phyloP scores from a whole-genome alignment of 305 asterid species.

The Solanum aculeatissimum region DNA sequence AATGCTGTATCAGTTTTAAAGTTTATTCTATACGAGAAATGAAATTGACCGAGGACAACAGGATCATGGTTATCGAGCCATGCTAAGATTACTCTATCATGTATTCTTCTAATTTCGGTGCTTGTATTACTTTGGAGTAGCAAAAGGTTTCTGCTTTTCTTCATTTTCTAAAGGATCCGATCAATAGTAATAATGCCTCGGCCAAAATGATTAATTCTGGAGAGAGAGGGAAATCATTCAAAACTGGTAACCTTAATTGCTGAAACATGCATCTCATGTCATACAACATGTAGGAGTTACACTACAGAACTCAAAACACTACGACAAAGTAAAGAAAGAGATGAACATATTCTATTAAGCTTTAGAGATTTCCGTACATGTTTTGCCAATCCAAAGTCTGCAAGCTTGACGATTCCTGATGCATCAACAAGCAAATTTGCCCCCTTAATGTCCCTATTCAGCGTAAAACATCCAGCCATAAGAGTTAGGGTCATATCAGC shows the following conservation, averaged over 20 bases:
- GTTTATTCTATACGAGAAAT: neutral
- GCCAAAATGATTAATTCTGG: neutral
- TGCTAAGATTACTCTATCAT: neutral
- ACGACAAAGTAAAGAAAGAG: neutral
- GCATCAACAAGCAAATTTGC: conserved; percentile 85
- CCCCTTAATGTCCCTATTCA: conserved; percentile 81
- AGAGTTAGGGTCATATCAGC: neutral
- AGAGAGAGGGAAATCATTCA: neutral
- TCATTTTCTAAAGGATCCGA: neutral
- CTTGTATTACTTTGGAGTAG: neutral
- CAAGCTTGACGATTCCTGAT: conserved; percentile 74
- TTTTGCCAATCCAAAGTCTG: conserved; percentile 89
- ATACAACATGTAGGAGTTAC: neutral
- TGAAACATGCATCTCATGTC: neutral
- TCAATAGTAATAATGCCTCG: neutral
- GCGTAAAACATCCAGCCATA: neutral
- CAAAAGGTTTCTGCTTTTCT: neutral
- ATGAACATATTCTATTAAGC: neutral
- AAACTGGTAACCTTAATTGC: neutral
- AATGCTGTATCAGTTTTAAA: neutral
- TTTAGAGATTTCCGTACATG: conserved; percentile 32
- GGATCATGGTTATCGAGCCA: neutral
- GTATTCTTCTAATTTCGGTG: neutral
- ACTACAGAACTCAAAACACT: neutral
- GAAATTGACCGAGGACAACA: neutral